These are phyloP conservation scores for Mycena belliarum DNA, from an alignment of 768 basidiomycete genomes.

Conservation along the genomic window DNA sequence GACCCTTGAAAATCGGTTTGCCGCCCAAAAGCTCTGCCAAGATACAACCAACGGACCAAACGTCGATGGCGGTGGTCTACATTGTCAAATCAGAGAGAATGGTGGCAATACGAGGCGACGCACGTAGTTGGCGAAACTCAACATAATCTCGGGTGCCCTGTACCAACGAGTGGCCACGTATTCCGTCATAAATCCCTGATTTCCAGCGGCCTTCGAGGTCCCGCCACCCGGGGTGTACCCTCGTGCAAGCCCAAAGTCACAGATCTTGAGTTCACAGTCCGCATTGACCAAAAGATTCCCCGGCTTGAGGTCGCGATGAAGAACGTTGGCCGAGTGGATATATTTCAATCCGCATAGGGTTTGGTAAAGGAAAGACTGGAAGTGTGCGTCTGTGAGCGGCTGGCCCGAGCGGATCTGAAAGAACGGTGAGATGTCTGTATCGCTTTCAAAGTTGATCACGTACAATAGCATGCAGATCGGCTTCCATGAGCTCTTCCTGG, in stretches of 20 bases:
- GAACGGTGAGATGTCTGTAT: constrained; percentile 2
- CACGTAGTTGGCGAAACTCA: constrained; percentile 94
- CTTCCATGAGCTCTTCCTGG: constrained; percentile 99
- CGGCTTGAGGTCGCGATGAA: constrained; percentile 94
- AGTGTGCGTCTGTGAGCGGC: constrained; percentile 87
- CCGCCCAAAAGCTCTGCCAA: constrained; percentile 90
- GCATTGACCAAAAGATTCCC: constrained; percentile 96
- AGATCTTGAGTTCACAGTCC: constrained; percentile 98
- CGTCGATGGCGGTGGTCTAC: constrained; percentile 90
- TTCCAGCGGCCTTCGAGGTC: constrained; percentile 69
- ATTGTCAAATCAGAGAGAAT: constrained; percentile 18
- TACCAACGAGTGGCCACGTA: constrained; percentile 99
- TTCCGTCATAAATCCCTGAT: constrained; percentile 98
- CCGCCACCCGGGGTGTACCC: constrained; percentile 88
- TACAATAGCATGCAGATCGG: constrained; percentile 98
- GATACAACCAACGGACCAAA: constrained; percentile 97
- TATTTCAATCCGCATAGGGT: constrained; percentile 98
- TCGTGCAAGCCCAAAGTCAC: constrained; percentile 96
- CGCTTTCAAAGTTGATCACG: constrained; percentile 22
- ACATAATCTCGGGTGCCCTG: constrained; percentile 97
- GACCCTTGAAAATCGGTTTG: constrained; percentile 95
- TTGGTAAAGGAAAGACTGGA: constrained; percentile 97
- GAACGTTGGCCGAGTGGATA: constrained; percentile 96
- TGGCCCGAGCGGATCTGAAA: constrained; percentile 81
- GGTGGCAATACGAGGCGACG: constrained; percentile 31